Conservation (phyloP, 768 basidiomycete species). For the Fomitopsis pulvina region DNA sequence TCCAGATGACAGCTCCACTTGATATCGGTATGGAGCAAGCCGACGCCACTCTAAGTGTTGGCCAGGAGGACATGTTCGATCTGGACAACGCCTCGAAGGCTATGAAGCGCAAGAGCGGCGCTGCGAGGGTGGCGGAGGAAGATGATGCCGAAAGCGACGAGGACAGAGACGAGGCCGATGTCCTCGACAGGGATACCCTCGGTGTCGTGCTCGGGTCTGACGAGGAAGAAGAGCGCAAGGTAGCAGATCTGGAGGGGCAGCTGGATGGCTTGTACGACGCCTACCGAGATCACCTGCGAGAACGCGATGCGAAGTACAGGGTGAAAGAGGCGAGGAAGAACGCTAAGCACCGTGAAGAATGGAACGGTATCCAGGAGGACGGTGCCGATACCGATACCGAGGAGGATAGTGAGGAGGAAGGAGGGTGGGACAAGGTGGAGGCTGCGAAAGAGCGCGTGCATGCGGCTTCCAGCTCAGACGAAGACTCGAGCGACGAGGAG, state of each 20-base stretch:
- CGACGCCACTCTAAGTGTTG: slow-evolving; percentile 64
- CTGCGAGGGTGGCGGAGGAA: slow-evolving; percentile 32
- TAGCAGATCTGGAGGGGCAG: slow-evolving; percentile 69
- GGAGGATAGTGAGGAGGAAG: slow-evolving; percentile 36
- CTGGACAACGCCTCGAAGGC: slow-evolving; percentile 55
- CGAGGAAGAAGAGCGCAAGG: slow-evolving; percentile 62
- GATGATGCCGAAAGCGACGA: slow-evolving; percentile 34
- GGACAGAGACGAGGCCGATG: slow-evolving; percentile 30
- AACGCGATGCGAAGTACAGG: slow-evolving; percentile 83
- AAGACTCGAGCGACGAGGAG: slow-evolving; percentile 37
- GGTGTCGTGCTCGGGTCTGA: slow-evolving; percentile 47
- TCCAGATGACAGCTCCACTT: slow-evolving; percentile 96
- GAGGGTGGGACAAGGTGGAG: slow-evolving; percentile 69
- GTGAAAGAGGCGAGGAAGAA: slow-evolving; percentile 71
- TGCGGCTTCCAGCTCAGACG: slow-evolving; percentile 45
- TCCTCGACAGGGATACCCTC: slow-evolving; percentile 25
- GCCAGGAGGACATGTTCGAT: slow-evolving; percentile 87
- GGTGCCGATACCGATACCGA: slow-evolving; percentile 36
- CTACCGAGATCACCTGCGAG: slow-evolving; percentile 73
- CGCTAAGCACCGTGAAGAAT: slow-evolving; percentile 72
- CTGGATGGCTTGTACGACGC: slow-evolving; percentile 85
- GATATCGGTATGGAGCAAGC: slow-evolving; percentile 88
- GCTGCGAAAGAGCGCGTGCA: slow-evolving; percentile 41
- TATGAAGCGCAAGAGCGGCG: slow-evolving; percentile 32
- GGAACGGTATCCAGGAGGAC: slow-evolving; percentile 60